A percentile compares a stretch with the other conserved stretches of the same genome.
Conservation (phyloP, 179 eudicot species). For the Silene vulgaris region DNA sequence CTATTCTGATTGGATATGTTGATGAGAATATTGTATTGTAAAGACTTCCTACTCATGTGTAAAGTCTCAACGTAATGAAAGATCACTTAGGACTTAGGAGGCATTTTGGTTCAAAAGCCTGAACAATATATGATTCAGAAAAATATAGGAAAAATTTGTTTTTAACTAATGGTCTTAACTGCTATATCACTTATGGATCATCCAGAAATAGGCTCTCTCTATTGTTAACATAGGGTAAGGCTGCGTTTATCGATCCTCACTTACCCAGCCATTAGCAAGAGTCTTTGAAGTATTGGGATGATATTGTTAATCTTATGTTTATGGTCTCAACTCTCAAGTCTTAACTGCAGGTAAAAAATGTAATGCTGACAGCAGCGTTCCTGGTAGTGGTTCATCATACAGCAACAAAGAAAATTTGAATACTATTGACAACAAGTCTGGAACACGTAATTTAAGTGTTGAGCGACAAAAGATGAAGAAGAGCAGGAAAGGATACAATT, state of each 20-base stretch:
- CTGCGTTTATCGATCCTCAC: too few relatives aligned
- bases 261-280: too few relatives aligned
- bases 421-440: slow-evolving; percentile 33
- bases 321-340: too few relatives aligned
- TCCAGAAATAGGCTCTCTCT: too few relatives aligned
- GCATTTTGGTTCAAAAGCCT: not conserved
- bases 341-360: slow-evolving; percentile 29
- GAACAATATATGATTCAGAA: too few relatives aligned
- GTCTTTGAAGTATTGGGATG: not conserved
- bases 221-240: too few relatives aligned
- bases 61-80: not conserved
- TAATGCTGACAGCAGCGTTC: slow-evolving; percentile 21
- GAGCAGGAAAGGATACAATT: slow-evolving; percentile 63
- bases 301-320: not conserved
- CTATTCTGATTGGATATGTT: not conserved
- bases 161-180: slow-evolving; percentile 2
- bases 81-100: not conserved
- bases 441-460: slow-evolving; percentile 36
- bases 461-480: slow-evolving; percentile 76
- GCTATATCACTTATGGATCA: too few relatives aligned
- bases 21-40: not conserved
- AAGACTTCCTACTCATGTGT: not conserved
- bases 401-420: slow-evolving; percentile 61
- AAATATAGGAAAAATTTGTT: not conserved
- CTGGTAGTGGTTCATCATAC: slow-evolving; percentile 31